phyloP scores from a whole-genome alignment of 2,329 filamentous ascomycete genomes.

The Pseudogymnoascus sp. region DNA sequence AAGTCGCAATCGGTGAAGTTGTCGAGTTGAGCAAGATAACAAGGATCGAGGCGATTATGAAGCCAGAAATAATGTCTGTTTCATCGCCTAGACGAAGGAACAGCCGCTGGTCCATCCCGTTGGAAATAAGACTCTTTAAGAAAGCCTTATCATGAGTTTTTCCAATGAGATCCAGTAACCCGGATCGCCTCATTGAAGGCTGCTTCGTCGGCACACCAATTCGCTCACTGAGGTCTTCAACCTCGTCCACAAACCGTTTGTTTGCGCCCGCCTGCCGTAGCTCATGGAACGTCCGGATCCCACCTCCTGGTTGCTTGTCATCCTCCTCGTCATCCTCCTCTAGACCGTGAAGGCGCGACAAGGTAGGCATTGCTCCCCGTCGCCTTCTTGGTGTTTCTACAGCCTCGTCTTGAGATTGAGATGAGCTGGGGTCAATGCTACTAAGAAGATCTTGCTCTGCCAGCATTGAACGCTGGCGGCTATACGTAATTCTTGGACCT shows the following conservation, averaged over 20 bases:
- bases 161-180: conserved; percentile 50
- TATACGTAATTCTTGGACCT: conserved; percentile 27
- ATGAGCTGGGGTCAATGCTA: background rate
- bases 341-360: conserved; percentile 22
- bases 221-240: conserved; percentile 54
- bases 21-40: conserved; percentile 52
- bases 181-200: conserved; percentile 46
- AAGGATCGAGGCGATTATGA: conserved; percentile 55
- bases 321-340: conserved; percentile 23
- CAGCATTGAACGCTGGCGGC: conserved; percentile 27
- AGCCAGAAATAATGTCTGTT: conserved; percentile 52
- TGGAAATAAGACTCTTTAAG: conserved; percentile 62
- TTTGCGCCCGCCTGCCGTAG: conserved; percentile 58
- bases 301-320: conserved; percentile 23
- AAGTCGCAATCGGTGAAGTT: conserved; percentile 50
- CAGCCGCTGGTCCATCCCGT: conserved; percentile 61
- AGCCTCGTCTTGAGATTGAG: conserved; percentile 14
- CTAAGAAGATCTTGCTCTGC: conserved; percentile 26
- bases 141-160: conserved; percentile 56
- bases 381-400: conserved; percentile 11
- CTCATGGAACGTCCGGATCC: conserved; percentile 57
- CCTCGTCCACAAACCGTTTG: conserved; percentile 56
- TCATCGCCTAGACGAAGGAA: conserved; percentile 53
- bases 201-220: conserved; percentile 43
- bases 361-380: conserved; percentile 21